Evolutionary conservation across 1,284 basidiomycete genomes (phyloP), one percentile per base, ranked within the genome.

Genomic region (Cutaneotrichosporon mucoides): DNA sequence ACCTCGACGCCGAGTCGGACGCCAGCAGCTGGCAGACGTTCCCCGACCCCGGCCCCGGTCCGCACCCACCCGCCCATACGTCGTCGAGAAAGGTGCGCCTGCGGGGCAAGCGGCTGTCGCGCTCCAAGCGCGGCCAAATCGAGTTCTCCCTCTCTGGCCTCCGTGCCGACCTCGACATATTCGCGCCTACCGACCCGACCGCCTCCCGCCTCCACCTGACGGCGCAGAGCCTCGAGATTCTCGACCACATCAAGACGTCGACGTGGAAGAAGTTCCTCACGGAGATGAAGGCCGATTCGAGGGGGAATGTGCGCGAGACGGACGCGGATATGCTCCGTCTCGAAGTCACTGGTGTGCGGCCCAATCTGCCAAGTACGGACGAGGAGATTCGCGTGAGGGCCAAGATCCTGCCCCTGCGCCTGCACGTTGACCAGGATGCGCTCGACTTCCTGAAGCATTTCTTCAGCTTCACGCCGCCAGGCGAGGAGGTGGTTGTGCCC

Each of bases 231-330:
- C 69, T 92, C 49, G 92, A 96, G 76, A 96, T 99, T 63, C 80
- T 98, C 55, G 95, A 99, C 78, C 93, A 97, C 72, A 92, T 99
- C 82, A 93, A 92, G 81, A 94, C 94, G 0, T 97, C 94, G 9
- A 98, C 95, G 0, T 99, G 96, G 96, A 89, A 88, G 76, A 97
- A 93, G 72, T 99, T 99, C 75, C 79, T 99, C 60, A 95, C 92
- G 1, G 86, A 86, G 59, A 82, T 94, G 73, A 84, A 87, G 52
- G 83, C 87, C 1, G 90, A 92, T 76, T 86, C 89, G 10, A 83
- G 85, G 54, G 92, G 93, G 0, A 90, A 93, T 68, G 81, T 91
- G 6, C 84, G 92, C 37, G 90, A 96, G 78, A 91, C 88, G 3
- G 90, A 85, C 55, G 92, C 92, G 10, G 86, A 90, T 70, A 99